A percentile compares a stretch with the other conserved stretches of the same genome.
Evolutionary conservation across 1,284 basidiomycete genomes (phyloP).

Genomic region (Malassezia vespertilionis): DNA sequence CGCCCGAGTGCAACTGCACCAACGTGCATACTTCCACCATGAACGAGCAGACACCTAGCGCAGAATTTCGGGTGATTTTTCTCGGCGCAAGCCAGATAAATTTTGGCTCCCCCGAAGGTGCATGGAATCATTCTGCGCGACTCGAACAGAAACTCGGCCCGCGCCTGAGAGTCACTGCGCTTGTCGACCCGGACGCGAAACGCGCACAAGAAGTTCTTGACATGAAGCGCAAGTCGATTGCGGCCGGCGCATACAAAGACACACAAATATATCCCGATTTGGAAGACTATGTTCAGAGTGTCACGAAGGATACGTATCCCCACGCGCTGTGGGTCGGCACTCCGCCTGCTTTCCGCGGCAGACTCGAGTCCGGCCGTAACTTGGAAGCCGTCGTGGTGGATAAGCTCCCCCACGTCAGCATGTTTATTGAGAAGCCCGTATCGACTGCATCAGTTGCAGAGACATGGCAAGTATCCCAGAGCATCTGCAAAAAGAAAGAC

Average conservation of each 20-base stretch:
- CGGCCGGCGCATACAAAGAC: constrained; percentile 80
- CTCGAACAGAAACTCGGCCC: constrained; percentile 66
- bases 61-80: constrained; percentile 43
- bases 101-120: constrained; percentile 42
- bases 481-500: constrained; percentile 29
- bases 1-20: no score
- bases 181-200: constrained; percentile 78
- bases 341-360: constrained; percentile 74
- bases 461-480: constrained; percentile 46
- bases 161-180: constrained; percentile 84
- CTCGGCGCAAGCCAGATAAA: constrained; percentile 45
- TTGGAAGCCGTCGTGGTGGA: constrained; percentile 82
- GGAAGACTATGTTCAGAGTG: constrained; percentile 67
- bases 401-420: constrained; percentile 58
- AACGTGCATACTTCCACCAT: no score
- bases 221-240: constrained; percentile 86
- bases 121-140: constrained; percentile 46
- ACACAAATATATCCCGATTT: constrained; percentile 77
- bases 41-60: constrained; percentile 43
- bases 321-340: constrained; percentile 76
- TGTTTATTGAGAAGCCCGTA: constrained; percentile 91
- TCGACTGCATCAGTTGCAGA: constrained; percentile 64
- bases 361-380: constrained; percentile 57
- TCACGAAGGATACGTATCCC: constrained; percentile 52
- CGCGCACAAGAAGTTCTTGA: constrained; percentile 72